Conservation (phyloP, 176 grass and related monocot species). For the Bromus sterilis region DNA sequence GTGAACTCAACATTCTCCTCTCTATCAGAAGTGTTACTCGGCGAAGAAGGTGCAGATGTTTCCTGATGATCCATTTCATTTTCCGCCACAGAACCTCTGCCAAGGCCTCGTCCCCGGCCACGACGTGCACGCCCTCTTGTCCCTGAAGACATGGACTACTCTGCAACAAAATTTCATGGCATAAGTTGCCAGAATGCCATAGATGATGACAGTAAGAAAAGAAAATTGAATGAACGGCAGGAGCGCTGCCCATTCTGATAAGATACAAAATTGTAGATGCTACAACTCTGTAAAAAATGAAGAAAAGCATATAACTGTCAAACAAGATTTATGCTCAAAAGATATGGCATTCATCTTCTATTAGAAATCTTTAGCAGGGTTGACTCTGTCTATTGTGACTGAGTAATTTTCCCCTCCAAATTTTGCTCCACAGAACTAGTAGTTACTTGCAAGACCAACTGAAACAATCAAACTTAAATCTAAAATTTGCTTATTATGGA, state of each 20-base stretch:
- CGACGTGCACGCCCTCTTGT: conserved; percentile 20
- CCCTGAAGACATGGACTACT: conserved; percentile 31
- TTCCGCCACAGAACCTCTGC: conserved; percentile 11
- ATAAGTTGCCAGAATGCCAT: conserved; percentile 1
- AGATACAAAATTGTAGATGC: background rate
- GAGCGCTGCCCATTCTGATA: background rate
- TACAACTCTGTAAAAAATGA: background rate
- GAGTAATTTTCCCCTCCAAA: background rate
- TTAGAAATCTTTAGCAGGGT: background rate
- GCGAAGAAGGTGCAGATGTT: conserved; percentile 31
- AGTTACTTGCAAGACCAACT: background rate
- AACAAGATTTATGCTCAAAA: background rate
- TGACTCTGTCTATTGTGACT: background rate
- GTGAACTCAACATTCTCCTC: conserved; percentile 20
- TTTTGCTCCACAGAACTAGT: conserved; percentile 3
- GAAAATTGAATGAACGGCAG: background rate
- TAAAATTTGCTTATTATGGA: background rate
- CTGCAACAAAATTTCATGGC: background rate
- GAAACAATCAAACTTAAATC: background rate
- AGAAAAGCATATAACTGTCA: background rate
- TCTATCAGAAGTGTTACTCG: conserved; percentile 39
- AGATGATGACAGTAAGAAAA: background rate
- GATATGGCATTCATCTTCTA: background rate
- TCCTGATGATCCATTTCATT: conserved; percentile 20
- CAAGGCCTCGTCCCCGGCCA: conserved; percentile 13